phyloP scores from a whole-genome alignment of 257 asterid genomes.

The Eustoma russellianum region DNA sequence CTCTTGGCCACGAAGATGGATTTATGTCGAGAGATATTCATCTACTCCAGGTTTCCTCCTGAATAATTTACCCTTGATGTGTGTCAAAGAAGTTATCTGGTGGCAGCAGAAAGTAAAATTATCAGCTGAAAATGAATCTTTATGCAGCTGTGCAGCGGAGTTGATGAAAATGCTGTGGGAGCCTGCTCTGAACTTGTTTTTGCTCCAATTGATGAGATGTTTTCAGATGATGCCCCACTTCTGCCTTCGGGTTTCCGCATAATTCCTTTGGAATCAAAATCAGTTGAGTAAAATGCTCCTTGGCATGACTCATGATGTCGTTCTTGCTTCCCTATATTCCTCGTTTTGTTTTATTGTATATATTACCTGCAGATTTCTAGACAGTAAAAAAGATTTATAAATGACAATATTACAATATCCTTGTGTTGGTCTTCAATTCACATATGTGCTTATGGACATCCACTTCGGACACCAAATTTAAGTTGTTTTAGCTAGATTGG shows the following conservation, averaged over 20 bases:
- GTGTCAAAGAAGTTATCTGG: background rate
- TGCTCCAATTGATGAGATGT: slow-evolving; percentile 96
- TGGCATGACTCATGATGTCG: background rate
- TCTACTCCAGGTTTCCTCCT: slow-evolving; percentile 64
- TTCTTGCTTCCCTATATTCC: background rate
- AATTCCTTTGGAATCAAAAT: slow-evolving; percentile 75
- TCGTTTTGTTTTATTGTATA: no score
- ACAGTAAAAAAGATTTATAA: no score
- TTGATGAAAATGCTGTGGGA: slow-evolving; percentile 81
- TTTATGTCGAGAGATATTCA: slow-evolving; percentile 80
- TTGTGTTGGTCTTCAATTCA: no score
- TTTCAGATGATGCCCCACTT: slow-evolving; percentile 83
- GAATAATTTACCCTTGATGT: slow-evolving; percentile 1
- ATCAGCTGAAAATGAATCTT: slow-evolving; percentile 13
- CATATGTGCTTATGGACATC: no score
- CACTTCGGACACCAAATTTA: no score
- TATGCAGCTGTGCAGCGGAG: slow-evolving; percentile 81
- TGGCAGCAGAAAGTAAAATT: background rate
- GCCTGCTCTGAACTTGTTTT: slow-evolving; percentile 93
- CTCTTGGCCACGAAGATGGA: slow-evolving; percentile 70
- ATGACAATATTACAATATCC: no score
- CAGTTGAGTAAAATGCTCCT: slow-evolving; percentile 43
- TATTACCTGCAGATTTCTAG: no score
- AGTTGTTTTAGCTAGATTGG: no score
- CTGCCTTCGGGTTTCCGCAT: slow-evolving; percentile 96